Evolutionary conservation across 371 early-diverging fungal species (phyloP).

Genomic region (Haplosporangium sp.): DNA sequence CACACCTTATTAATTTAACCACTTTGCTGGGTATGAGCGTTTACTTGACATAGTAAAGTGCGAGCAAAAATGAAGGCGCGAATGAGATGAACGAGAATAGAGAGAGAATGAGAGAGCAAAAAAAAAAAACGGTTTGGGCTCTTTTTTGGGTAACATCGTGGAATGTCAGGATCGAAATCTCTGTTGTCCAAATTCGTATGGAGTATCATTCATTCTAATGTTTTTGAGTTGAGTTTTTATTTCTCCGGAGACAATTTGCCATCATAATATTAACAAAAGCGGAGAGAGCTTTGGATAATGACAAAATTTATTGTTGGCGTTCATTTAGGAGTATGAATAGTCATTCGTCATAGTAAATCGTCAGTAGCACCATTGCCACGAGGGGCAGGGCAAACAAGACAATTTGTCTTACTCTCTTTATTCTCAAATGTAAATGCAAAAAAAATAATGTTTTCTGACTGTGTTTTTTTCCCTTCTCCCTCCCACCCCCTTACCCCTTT

Average conservation of each 20-base stretch:
- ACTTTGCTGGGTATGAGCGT: not conserved
- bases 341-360: not conserved
- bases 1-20: not conserved
- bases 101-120: not conserved
- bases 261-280: no score
- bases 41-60: not conserved
- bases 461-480: not conserved
- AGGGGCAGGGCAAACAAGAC: not conserved
- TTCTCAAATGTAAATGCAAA: not conserved
- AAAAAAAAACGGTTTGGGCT: constrained; percentile 1
- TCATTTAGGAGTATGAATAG: not conserved
- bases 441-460: not conserved
- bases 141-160: constrained; percentile 4
- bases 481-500: not conserved
- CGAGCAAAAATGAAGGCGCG: not conserved
- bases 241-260: not conserved
- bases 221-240: not conserved
- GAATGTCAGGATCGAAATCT: not conserved
- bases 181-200: not conserved
- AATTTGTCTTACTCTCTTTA: not conserved
- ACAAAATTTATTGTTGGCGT: not conserved
- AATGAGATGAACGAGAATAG: no score
- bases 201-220: not conserved
- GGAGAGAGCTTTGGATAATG: not conserved
- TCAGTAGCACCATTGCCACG: not conserved